A percentile compares a stretch with the other conserved stretches of the same genome.
Evolutionary conservation across 2,329 filamentous ascomycete species (phyloP).

Genomic region (Cylindrodendrum hubeiense): DNA sequence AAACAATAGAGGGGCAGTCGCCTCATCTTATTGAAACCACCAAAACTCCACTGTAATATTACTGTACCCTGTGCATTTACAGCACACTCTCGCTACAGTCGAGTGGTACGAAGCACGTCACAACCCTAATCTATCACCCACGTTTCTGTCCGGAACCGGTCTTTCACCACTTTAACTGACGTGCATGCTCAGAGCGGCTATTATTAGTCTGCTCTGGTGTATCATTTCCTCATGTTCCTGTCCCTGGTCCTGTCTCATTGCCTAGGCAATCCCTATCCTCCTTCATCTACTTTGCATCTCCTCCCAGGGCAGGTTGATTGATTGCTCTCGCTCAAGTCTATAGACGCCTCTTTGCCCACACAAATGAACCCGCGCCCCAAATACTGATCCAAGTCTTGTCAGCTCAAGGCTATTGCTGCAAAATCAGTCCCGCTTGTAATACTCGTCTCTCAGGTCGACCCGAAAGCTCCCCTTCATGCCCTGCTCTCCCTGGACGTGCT

Average conservation of each 20-base stretch:
- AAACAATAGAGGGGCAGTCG: slow-evolving; percentile 14
- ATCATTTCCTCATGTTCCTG: neutral
- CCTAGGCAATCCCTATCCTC: neutral
- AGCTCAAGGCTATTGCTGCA: neutral
- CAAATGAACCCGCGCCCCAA: neutral
- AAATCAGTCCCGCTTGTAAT: slow-evolving; percentile 55
- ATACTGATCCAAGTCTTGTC: neutral
- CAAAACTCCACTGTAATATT: slow-evolving; percentile 5
- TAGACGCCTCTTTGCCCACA: slow-evolving; percentile 15
- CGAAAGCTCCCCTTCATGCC: slow-evolving; percentile 54
- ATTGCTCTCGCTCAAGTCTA: slow-evolving; percentile 19
- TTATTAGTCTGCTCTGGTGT: neutral
- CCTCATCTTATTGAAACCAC: slow-evolving; percentile 9
- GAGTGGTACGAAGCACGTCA: neutral
- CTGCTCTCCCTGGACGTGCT: slow-evolving; percentile 60
- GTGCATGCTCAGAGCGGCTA: neutral
- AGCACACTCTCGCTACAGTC: neutral
- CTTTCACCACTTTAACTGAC: neutral
- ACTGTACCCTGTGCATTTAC: neutral
- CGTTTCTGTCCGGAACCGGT: neutral
- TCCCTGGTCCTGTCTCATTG: neutral
- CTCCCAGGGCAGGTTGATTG: neutral
- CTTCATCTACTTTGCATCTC: neutral
- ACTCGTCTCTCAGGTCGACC: slow-evolving; percentile 55
- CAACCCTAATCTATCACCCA: neutral